Base-by-base conservation (phyloP, 257 asterid genomes). In the Linaria vulgaris region DNA sequence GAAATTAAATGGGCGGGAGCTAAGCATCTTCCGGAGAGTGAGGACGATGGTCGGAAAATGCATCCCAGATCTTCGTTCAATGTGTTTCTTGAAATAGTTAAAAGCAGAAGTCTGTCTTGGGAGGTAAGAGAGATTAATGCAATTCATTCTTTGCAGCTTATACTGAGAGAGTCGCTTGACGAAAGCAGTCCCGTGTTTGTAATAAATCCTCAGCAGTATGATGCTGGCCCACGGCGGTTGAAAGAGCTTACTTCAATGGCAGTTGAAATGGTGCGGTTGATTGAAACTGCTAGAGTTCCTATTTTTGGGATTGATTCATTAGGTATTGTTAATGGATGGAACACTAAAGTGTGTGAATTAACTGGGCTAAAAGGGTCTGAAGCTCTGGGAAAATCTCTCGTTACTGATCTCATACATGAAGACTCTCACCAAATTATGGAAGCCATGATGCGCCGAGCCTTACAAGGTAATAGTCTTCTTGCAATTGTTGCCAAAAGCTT, bases 241-340 rank as follows among this genome's bases (percentile, higher is more conserved):
- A 72, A 63, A 66, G 85, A 84, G 52, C 75, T 83, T 61, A 58
- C 81, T 60, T 73, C 80, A 2, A 75, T 76, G 23, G 79, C 83
- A 3, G 70, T 27, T 76, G 85, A 85, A 72, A 78, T 87, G 79
- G 84, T 72, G 12, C 69, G 84, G 43, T 56, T 85, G 72, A 76
- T 87, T 24, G 96, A 87, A 63, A 85, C 82, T 8, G 88, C 90
- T 4, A 72, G 70, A 19, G 88, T 74, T 55, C 96, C 96, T 7
- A 79, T 87, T 43, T 85, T 87, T 45, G 87, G 84, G 50, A 94
- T 83, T 12, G 83, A 85, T 74, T 63, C 63, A 39, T 76, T 76
- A 7, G 88, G 88, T 47, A 20, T 71, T 56, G 67, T 85, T 62
- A 85, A 85, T 71, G 88, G 88, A 34, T 87, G 94, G 96, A 88